Conservation (phyloP, 116 monocot species). For the Posidonia oceanica region DNA sequence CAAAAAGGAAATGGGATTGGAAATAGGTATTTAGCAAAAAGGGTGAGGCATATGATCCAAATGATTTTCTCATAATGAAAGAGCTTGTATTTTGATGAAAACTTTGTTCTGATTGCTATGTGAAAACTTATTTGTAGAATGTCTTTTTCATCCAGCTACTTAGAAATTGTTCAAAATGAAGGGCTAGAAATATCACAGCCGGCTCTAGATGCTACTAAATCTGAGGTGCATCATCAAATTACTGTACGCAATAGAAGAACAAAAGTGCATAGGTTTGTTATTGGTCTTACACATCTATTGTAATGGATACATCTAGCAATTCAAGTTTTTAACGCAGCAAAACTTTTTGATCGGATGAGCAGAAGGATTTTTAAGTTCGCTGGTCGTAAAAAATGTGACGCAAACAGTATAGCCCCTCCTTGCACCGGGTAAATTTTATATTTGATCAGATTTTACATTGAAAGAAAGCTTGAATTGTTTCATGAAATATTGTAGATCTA, state of each 20-base stretch:
- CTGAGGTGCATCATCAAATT: conserved; percentile 64
- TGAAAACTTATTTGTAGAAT: not conserved
- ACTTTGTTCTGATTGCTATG: too few relatives aligned
- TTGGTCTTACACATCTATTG: not conserved
- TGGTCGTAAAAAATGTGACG: conserved; percentile 6
- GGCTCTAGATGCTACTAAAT: conserved; percentile 43
- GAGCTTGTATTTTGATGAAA: too few relatives aligned
- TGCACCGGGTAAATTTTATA: conserved; percentile 12
- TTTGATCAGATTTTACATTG: too few relatives aligned
- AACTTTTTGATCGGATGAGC: not conserved
- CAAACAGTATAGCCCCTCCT: conserved; percentile 13
- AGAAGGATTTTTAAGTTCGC: conserved; percentile 13
- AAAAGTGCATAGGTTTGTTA: conserved; percentile 47
- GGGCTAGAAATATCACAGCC: conserved; percentile 83
- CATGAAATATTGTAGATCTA: not conserved
- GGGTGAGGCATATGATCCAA: too few relatives aligned
- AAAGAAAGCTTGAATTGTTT: too few relatives aligned
- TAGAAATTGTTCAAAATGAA: conserved; percentile 57
- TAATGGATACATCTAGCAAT: not conserved
- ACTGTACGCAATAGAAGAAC: conserved; percentile 38
- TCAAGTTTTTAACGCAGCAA: too few relatives aligned
- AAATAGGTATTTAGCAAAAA: too few relatives aligned
- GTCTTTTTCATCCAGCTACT: conserved; percentile 33
- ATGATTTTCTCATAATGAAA: too few relatives aligned
- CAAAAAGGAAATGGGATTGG: too few relatives aligned